These are phyloP conservation scores for Paxillus involutus DNA, from an alignment of 768 basidiomycete species.

Conservation along the genomic window DNA sequence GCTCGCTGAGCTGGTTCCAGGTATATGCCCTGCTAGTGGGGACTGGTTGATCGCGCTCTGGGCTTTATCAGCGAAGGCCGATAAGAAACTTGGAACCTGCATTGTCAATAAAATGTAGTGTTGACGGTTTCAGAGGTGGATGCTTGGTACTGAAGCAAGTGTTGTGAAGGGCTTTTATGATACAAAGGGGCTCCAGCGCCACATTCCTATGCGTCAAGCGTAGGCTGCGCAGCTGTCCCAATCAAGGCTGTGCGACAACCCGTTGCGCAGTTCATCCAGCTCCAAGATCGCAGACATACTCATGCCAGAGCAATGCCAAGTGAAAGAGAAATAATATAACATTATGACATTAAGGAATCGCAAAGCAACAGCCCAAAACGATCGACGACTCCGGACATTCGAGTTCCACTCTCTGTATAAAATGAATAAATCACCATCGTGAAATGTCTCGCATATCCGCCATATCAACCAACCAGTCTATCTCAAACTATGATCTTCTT, in stretches of 20 bases:
- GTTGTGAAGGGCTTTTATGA: slow-evolving; percentile 22
- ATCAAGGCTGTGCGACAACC: not conserved
- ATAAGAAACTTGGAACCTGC: slow-evolving; percentile 62
- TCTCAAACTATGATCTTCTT: slow-evolving; percentile 74
- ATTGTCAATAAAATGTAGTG: slow-evolving; percentile 33
- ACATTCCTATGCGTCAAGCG: not conserved
- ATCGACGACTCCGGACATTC: slow-evolving; percentile 17
- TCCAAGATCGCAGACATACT: too few relatives aligned
- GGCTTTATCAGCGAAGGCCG: slow-evolving; percentile 74
- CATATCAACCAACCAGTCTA: slow-evolving; percentile 11
- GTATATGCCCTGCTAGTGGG: slow-evolving; percentile 56
- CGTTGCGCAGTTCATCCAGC: not conserved
- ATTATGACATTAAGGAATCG: slow-evolving; percentile 26
- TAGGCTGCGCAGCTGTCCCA: not conserved
- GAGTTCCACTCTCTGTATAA: slow-evolving; percentile 24
- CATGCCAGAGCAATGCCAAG: too few relatives aligned
- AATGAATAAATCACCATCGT: slow-evolving; percentile 31
- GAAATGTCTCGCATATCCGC: slow-evolving; percentile 15
- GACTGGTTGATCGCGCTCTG: slow-evolving; percentile 67
- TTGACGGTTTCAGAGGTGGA: not conserved
- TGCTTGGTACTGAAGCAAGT: not conserved
- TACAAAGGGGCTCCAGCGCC: slow-evolving; percentile 5
- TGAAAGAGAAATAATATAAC: slow-evolving; percentile 6
- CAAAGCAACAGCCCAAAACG: slow-evolving; percentile 20
- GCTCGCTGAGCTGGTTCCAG: slow-evolving; percentile 38